Percentiles rank a stretch among this genome's conserved stretches.
Conservation (phyloP, 805 yeast genomes). For the Candida pseudofarinosa region DNA sequence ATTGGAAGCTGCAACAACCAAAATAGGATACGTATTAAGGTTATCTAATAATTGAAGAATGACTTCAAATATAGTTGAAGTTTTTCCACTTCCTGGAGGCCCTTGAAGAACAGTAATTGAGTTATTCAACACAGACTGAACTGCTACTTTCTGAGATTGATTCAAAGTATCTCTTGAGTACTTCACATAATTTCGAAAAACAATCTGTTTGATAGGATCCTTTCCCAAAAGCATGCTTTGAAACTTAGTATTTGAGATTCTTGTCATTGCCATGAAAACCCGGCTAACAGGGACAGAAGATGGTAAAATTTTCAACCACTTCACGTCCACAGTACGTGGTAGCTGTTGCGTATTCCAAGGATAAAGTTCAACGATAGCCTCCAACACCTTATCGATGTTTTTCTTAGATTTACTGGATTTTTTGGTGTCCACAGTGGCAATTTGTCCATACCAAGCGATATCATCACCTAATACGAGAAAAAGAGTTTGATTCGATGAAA, state of each 20-base stretch:
- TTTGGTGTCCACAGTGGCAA: constrained; percentile 39
- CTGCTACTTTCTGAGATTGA: constrained; percentile 55
- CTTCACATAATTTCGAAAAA: constrained; percentile 51
- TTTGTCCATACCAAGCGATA: constrained; percentile 57
- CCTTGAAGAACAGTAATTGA: constrained; percentile 47
- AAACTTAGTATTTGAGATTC: constrained; percentile 50
- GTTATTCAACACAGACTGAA: constrained; percentile 49
- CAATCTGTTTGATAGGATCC: constrained; percentile 50
- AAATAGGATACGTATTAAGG: constrained; percentile 55
- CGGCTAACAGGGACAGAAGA: constrained; percentile 61
- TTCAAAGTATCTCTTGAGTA: constrained; percentile 49
- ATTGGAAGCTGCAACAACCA: constrained; percentile 73
- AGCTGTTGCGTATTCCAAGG: constrained; percentile 54
- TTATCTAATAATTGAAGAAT: constrained; percentile 52
- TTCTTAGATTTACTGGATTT: constrained; percentile 16
- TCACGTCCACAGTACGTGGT: constrained; percentile 42
- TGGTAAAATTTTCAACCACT: constrained; percentile 45
- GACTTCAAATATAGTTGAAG: constrained; percentile 41
- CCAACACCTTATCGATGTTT: constrained; percentile 25
- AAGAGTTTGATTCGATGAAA: constrained; percentile 54
- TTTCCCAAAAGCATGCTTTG: constrained; percentile 53
- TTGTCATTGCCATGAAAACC: constrained; percentile 62
- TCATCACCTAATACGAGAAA: constrained; percentile 49
- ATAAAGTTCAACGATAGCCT: constrained; percentile 48
- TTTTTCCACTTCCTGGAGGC: constrained; percentile 66